Percentiles rank a stretch among this genome's conserved stretches.
Conservation (phyloP, 306 rosid genomes). For the Malus orientalis region DNA sequence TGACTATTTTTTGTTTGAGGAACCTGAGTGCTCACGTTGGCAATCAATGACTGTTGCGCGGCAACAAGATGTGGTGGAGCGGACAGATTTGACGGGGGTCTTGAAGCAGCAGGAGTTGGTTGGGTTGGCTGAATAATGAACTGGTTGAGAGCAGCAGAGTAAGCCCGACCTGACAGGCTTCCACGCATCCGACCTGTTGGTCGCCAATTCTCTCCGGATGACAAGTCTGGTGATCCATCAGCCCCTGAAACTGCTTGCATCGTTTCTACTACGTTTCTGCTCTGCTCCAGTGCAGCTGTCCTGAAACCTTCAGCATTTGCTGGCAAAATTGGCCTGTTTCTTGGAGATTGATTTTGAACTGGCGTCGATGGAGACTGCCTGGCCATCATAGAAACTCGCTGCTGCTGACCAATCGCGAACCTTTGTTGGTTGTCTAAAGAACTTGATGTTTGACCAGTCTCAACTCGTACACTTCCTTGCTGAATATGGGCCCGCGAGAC, state of each 20-base stretch:
- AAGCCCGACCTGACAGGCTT: slow-evolving; percentile 50
- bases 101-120: slow-evolving; percentile 8
- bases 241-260: slow-evolving; percentile 35
- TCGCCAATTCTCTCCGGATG: slow-evolving; percentile 50
- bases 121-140: slow-evolving; percentile 57
- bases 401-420: slow-evolving; percentile 13
- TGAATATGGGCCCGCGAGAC: slow-evolving; percentile 21
- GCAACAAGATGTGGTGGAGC: slow-evolving; percentile 14
- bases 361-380: slow-evolving; percentile 33
- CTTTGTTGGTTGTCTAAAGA: slow-evolving; percentile 28
- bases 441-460: slow-evolving; percentile 28
- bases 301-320: slow-evolving; percentile 17
- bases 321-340: slow-evolving; percentile 23
- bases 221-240: slow-evolving; percentile 19
- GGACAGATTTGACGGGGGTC: slow-evolving; percentile 14
- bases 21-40: slow-evolving; percentile 25
- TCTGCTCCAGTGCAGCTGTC: slow-evolving; percentile 30
- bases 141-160: slow-evolving; percentile 30
- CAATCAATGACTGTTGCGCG: slow-evolving; percentile 17
- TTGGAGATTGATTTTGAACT: slow-evolving; percentile 32
- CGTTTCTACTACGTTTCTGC: slow-evolving; percentile 32
- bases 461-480: slow-evolving; percentile 37
- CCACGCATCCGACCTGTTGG: slow-evolving; percentile 84
- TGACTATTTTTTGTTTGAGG: slow-evolving; percentile 8
- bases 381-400: slow-evolving; percentile 12